Base-by-base conservation (phyloP, 2,329 filamentous ascomycete genomes). In the Colletotrichum cereale region DNA sequence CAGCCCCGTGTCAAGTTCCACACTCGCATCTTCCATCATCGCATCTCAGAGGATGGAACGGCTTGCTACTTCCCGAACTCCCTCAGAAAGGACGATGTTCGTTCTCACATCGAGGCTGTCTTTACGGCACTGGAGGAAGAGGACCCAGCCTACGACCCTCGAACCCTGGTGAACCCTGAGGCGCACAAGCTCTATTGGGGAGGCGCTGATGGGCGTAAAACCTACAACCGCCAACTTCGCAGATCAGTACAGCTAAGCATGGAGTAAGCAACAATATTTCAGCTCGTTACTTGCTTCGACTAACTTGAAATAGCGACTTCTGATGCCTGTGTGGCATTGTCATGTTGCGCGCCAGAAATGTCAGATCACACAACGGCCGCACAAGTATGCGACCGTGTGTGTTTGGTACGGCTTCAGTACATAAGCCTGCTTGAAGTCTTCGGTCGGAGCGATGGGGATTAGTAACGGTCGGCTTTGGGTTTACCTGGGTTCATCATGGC, bases 161-260 rank as follows among this genome's bases (percentile, higher is more conserved):
- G 96, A 56, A 95, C 93, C 14, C 88, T 94, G 40, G 94, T 98
- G 47, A 92, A 97, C 74, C 92, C 91, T 0, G 95, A 97, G 77
- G 95, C 95, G 2, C 91, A 93, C 50, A 93, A 91, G 80, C 84
- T 98, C 56, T 96, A 92, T 78, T 99, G 96, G 96, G 95, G 95
- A 3, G 87, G 87, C 5, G 82, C 88, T 0, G 92, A 95, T 2
- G 92, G 96, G 64, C 93, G 93, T 79, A 97, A 95, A 82, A 83
- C 90, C 74, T 98, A 98, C 83, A 95, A 93, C 76, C 90, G 96
- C 64, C 90, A 90, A 73, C 85, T 98, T 73, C 89, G 96, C 64
- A 88, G 94, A 76, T 93, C 93, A 12, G 93, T 96, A 4, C 92
- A 91, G 79, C 83, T 88, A 74, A 91, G 89, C 77, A 86, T 90